Evolutionary conservation across 305 asterid species (phyloP).

Genomic region (Solanum hybrid): DNA sequence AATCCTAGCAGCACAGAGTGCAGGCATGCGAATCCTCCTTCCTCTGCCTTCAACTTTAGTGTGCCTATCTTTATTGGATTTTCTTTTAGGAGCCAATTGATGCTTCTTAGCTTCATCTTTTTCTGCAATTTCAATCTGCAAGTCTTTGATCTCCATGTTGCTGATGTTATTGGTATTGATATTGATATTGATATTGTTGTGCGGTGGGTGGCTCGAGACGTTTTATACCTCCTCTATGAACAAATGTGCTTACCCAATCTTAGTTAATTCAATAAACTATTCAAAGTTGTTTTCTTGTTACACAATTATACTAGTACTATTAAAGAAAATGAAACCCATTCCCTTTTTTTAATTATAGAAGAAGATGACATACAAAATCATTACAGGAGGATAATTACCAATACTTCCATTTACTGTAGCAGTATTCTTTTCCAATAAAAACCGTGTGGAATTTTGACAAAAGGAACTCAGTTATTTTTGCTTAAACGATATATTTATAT

Average conservation of each 20-base stretch:
- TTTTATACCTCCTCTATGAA: conserved; percentile 30
- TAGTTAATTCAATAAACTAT: background rate
- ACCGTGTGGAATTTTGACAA: background rate
- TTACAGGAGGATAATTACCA: too few species aligned
- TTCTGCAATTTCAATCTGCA: conserved; percentile 22
- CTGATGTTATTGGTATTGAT: background rate
- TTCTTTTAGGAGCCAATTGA: conserved; percentile 48
- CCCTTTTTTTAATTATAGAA: too few species aligned
- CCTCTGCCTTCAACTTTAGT: conserved; percentile 73
- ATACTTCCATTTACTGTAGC: background rate
- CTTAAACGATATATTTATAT: background rate
- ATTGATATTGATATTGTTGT: background rate
- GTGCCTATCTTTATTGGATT: conserved; percentile 63
- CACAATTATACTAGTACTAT: background rate
- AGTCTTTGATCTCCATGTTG: conserved; percentile 19
- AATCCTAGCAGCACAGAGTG: conserved; percentile 64
- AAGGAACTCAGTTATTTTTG: background rate
- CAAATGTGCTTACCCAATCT: background rate
- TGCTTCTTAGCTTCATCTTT: conserved; percentile 33
- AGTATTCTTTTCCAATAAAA: background rate
- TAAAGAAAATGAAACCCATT: background rate
- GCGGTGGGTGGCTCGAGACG: conserved; percentile 18
- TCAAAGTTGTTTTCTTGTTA: background rate
- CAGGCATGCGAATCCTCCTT: conserved; percentile 65
- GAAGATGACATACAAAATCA: background rate